Base-by-base conservation (phyloP, 495 filamentous ascomycete genomes). In the Usnea hakonensis region DNA sequence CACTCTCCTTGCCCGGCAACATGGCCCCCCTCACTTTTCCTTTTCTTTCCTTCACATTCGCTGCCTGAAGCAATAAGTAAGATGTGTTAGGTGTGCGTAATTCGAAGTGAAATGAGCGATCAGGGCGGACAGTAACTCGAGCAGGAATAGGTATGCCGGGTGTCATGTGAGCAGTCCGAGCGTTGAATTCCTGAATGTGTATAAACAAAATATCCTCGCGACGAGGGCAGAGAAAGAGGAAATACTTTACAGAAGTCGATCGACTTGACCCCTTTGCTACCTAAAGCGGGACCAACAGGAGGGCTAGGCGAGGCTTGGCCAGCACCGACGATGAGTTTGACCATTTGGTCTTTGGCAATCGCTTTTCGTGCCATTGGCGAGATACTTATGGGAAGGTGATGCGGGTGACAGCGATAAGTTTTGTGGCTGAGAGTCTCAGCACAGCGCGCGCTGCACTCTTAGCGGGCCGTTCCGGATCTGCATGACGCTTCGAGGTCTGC, bases 191-290 rank as follows among this genome's bases (percentile, higher is more conserved):
- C 94, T 98, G 68, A 36, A n/a, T 37, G 46, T 61, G 55, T 65
- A 43, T 65, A 56, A 43, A 43, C 52, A 16, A 9, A 28, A 11
- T 50, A 38, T 58, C 13, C 2, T 28, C 7, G 26, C 10, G 21
- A 38, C 13, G 21, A 44, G 33, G 58, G 21, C 19, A 54, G 43
- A 58, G 57, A 53, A 60, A 55, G n/a, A 30, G 33, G 52, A 41
- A 32, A 44, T 70, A 97, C 94, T 83, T 98, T 98, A 83, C 94
- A 97, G 73, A 97, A 97, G 76, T 99, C 95, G 88, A 99, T 99
- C 63, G 88, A 92, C 80, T 99, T 99, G 44, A 99, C 89, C 79
- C 94, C 94, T 80, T 96, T 97, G 74, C 88, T 92, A 73, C 94
- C 94, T 65, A 99, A 81, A 50, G 94, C 95, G 35, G 95, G 95